A percentile compares a stretch with the other conserved stretches of the same genome.
phyloP scores from a whole-genome alignment of 2,329 filamentous ascomycete species.

The Dothistroma septosporum region DNA sequence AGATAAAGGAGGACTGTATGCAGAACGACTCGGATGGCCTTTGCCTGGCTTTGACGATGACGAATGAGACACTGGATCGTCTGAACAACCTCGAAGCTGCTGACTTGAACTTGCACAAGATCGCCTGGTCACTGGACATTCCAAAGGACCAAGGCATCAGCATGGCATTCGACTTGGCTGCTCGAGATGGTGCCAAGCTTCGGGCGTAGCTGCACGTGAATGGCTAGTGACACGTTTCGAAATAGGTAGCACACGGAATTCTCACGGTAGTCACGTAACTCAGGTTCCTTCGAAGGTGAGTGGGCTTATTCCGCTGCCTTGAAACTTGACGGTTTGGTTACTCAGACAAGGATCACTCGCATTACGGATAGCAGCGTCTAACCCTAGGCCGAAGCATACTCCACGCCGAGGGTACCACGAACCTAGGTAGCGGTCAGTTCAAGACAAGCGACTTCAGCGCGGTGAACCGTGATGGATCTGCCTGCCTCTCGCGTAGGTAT shows the following conservation, averaged over 20 bases:
- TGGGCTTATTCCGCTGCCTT: neutral
- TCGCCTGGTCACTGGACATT: slow-evolving; percentile 48
- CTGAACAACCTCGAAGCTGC: slow-evolving; percentile 44
- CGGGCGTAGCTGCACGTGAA: slow-evolving; percentile 53
- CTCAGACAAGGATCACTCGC: neutral
- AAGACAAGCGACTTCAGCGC: neutral
- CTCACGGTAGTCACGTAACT: neutral
- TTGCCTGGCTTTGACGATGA: slow-evolving; percentile 53
- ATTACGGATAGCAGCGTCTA: neutral
- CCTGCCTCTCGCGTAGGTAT: neutral
- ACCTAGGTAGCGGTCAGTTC: neutral
- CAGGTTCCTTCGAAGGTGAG: neutral
- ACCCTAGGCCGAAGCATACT: neutral
- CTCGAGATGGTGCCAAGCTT: slow-evolving; percentile 42
- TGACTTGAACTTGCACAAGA: slow-evolving; percentile 55
- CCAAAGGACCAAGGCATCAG: slow-evolving; percentile 52
- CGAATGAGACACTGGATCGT: slow-evolving; percentile 40
- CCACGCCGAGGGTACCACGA: neutral
- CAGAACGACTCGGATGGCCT: slow-evolving; percentile 57
- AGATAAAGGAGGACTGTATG: slow-evolving; percentile 57
- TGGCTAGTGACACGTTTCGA: neutral
- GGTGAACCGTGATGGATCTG: neutral
- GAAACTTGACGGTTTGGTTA: neutral
- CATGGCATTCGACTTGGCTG: slow-evolving; percentile 52
- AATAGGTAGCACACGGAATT: neutral